Percentiles rank a stretch among this genome's conserved stretches.
Conservation (phyloP, 495 filamentous ascomycete genomes). For the Neurospora pannonica region DNA sequence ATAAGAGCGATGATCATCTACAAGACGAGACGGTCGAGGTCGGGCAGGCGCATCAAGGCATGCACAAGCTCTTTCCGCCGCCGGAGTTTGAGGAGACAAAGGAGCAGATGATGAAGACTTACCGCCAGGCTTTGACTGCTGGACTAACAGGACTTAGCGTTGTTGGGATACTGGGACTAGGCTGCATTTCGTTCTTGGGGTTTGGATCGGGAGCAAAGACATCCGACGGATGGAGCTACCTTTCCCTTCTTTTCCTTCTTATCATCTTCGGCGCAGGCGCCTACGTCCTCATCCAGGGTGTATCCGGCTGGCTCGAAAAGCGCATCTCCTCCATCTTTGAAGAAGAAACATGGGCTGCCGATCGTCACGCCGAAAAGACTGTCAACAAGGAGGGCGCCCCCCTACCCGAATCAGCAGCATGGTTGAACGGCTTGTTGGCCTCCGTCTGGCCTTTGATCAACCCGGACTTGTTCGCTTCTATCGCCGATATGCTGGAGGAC, state of each 20-base stretch:
- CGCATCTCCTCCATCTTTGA: conserved; percentile 47
- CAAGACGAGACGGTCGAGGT: conserved; percentile 36
- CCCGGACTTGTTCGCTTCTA: conserved; percentile 54
- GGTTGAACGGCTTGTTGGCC: conserved; percentile 55
- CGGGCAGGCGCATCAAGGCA: conserved; percentile 37
- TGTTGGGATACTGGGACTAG: background rate
- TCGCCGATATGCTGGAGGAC: conserved; percentile 59
- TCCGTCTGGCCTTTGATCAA: conserved; percentile 63
- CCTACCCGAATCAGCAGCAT: conserved; percentile 51
- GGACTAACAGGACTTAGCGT: background rate
- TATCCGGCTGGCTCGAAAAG: conserved; percentile 44
- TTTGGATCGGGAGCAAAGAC: no score
- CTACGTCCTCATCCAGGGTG: conserved; percentile 28
- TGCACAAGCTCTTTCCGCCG: conserved; percentile 54
- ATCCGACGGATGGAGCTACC: background rate
- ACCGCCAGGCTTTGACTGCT: conserved; percentile 26
- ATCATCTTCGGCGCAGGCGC: conserved; percentile 19
- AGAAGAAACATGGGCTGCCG: conserved; percentile 53
- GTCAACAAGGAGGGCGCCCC: conserved; percentile 25
- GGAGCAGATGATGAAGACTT: conserved; percentile 37
- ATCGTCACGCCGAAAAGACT: conserved; percentile 35
- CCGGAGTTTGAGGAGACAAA: conserved; percentile 43
- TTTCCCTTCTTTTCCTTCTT: conserved; percentile 10
- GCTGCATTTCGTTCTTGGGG: background rate
- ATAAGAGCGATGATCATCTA: conserved; percentile 38